Conservation (phyloP, 495 filamentous ascomycete species). For the Penicillium angulare region DNA sequence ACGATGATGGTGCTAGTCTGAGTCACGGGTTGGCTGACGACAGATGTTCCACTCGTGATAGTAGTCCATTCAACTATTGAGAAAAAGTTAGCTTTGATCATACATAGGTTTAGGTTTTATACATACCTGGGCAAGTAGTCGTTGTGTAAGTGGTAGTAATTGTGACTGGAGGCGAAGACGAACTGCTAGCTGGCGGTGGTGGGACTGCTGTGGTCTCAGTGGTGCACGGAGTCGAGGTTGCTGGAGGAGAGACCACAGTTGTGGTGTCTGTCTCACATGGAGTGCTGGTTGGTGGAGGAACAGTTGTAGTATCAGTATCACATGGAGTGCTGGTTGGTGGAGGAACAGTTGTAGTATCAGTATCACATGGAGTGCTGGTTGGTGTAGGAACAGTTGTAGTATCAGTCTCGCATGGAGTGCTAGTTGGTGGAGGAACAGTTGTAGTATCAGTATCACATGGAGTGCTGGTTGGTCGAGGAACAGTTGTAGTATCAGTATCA, state of each 20-base stretch:
- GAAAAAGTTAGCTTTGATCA: slow-evolving; percentile 10
- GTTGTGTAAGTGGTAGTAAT: slow-evolving; percentile 20
- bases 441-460: slow-evolving; percentile 7
- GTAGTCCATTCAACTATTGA: slow-evolving; percentile 22
- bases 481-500: slow-evolving; percentile 4
- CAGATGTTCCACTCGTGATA: slow-evolving; percentile 23
- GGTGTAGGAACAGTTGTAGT: not conserved
- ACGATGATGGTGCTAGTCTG: slow-evolving; percentile 23
- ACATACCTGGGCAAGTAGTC: slow-evolving; percentile 27
- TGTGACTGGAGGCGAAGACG: slow-evolving; percentile 14
- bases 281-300: slow-evolving; percentile 1
- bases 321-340: slow-evolving; percentile 12
- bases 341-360: not conserved
- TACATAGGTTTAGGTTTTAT: not conserved
- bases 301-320: slow-evolving; percentile 4
- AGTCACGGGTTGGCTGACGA: slow-evolving; percentile 27
- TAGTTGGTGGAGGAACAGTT: slow-evolving; percentile 3
- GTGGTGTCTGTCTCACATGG: slow-evolving; percentile 6
- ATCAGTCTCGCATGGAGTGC: slow-evolving; percentile 13
- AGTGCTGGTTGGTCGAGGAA: slow-evolving; percentile 1
- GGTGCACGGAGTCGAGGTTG: slow-evolving; percentile 4
- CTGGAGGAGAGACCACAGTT: not conserved
- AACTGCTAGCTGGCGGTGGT: not conserved
- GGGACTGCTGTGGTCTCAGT: slow-evolving; percentile 2
- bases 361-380: slow-evolving; percentile 7